A percentile compares a stretch with the other conserved stretches of the same genome.
phyloP scores from a whole-genome alignment of 352 stramenopile species.

The Phytopythium aichiense region DNA sequence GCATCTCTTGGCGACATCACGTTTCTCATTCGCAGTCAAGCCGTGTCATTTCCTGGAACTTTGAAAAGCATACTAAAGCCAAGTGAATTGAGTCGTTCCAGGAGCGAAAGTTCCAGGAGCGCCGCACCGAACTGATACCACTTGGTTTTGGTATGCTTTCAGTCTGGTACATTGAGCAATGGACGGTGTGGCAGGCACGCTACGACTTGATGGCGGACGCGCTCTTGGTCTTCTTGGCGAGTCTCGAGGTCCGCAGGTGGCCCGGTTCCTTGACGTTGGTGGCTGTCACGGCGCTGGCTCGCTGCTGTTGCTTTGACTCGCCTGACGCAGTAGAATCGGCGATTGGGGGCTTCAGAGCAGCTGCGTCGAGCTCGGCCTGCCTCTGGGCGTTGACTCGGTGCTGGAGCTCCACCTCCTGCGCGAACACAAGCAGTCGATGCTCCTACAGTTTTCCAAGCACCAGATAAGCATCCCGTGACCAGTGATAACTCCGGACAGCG shows the following conservation, averaged over 20 bases:
- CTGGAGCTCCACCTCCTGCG: constrained; percentile 24
- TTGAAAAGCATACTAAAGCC: not conserved
- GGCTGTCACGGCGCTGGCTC: not conserved
- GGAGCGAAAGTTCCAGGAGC: not conserved
- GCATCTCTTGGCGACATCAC: too few species aligned
- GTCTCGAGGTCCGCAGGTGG: not conserved
- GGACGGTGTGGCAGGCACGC: too few species aligned
- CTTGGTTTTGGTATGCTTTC: too few species aligned
- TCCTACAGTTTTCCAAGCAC: constrained; percentile 8
- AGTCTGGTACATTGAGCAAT: not conserved
- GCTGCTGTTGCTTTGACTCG: not conserved
- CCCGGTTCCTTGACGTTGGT: not conserved
- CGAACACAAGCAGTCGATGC: constrained; percentile 17
- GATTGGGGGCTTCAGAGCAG: not conserved
- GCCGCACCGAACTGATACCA: not conserved
- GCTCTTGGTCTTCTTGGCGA: constrained; percentile 5
- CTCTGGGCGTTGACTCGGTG: constrained; percentile 16
- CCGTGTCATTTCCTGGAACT: not conserved
- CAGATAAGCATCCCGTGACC: not conserved
- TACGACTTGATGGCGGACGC: not conserved
- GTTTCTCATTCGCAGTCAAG: too few species aligned
- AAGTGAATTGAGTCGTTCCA: not conserved
- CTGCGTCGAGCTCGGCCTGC: constrained; percentile 10
- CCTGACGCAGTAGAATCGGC: not conserved
- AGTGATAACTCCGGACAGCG: constrained; percentile 2